Evolutionary conservation across 2,329 filamentous ascomycete genomes (phyloP), one percentile per base, ranked within the genome.

Genomic region (Verticillium dahliae): DNA sequence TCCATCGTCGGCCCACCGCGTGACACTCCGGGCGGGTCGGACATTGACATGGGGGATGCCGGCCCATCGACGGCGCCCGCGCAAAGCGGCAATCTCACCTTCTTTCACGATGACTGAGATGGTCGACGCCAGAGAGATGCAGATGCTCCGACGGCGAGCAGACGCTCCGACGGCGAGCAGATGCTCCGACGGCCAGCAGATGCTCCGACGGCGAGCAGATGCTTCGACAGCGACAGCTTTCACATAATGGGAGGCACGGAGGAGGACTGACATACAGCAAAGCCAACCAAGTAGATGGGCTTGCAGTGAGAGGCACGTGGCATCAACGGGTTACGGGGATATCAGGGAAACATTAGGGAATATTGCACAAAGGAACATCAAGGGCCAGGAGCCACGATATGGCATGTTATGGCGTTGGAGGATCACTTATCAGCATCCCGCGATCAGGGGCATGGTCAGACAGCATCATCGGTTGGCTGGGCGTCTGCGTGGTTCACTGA

Each of bases 1-100:
- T 65, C 68, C 7, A 65, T 71, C 4, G 69, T 69, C 11, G 69
- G 69, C 39, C 64, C 74, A 13, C 70, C 69, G 27, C 70, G 71
- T 58, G 76, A 77, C 9, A 67, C 74, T 18, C 63, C 73, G 1
- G 65, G 66, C 6, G 73, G 69, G 35, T 77, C 80, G 59, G 84
- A 86, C 61, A 75, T 85, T 35, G 79, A 82, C 27, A 86, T 86
- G 84, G 71, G 77, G 45, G 84, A 86, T 63, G 81, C 80, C 27
- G 81, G 80, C 6, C 81, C 83, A 6, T 82, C 82, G 9, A 83
- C 82, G 2, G 83, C 83, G 9, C 81, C 83, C 14, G 72, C 82
- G 18, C 78, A 78, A 61, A 76, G 75, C 57, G 76, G 75, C 55
- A 80, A 76, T 67, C 74, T 76, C 37, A 79, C 77, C 0, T 84